A percentile compares a stretch with the other conserved stretches of the same genome.
Conservation (phyloP, 768 basidiomycete genomes). For the Boletus speciosus region DNA sequence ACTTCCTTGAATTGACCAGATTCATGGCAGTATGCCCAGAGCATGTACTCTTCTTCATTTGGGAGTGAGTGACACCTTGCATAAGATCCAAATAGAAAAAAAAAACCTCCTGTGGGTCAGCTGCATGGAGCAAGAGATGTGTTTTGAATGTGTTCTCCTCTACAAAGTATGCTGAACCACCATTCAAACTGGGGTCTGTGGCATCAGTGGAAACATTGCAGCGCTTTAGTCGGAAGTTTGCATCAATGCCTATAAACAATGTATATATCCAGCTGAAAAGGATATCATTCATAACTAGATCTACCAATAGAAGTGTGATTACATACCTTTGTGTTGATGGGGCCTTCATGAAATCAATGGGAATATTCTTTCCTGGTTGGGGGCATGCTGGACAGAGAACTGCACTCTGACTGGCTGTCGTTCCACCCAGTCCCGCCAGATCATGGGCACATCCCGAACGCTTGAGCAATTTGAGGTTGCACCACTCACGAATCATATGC, state of each 20-base stretch:
- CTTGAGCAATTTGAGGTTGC: neutral
- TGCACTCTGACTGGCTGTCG: neutral
- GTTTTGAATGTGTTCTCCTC: neutral
- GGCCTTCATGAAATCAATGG: neutral
- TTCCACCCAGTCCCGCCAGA: neutral
- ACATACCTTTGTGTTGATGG: neutral
- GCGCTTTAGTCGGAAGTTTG: neutral
- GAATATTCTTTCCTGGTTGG: neutral
- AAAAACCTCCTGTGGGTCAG: neutral
- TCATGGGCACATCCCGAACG: neutral
- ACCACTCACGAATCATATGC: neutral
- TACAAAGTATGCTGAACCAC: neutral
- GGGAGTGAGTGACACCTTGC: no score
- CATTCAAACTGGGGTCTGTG: neutral
- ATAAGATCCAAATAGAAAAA: neutral
- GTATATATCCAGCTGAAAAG: neutral
- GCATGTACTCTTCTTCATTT: constrained; percentile 5
- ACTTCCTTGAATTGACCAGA: constrained; percentile 4
- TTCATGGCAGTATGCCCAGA: neutral
- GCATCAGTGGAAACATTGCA: neutral
- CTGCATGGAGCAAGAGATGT: neutral
- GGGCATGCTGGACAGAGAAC: neutral
- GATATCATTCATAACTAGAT: no score
- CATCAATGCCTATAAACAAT: neutral
- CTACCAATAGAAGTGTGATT: neutral